Evolutionary conservation across 2,329 filamentous ascomycete genomes (phyloP), one percentile per base, ranked within the genome.

Genomic region (Dothideomycetes sp.): DNA sequence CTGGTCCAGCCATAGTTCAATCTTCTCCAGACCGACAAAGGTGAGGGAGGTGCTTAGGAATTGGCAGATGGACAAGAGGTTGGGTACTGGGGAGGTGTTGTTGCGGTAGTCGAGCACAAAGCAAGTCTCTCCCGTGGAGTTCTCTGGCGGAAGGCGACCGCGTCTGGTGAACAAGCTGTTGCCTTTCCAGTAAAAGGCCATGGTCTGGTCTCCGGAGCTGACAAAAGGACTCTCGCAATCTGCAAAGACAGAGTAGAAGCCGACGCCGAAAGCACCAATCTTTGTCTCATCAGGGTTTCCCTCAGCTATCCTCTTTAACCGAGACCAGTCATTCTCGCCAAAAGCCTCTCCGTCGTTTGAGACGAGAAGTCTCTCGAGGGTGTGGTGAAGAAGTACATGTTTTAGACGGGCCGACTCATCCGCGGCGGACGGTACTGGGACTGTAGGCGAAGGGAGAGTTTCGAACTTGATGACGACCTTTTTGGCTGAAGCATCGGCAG

Each of bases 131-230:
- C 68, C 68, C 40, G 71, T 81, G 12, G 70, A 64, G 53, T 86
- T 72, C 17, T 75, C 75, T 34, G 76, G 69, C 2, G 82, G 78
- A 5, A 95, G 64, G 49, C 79, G 78, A 16, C 91, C 72, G 50
- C 86, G 84, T 52, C 88, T 82, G 17, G 93, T 98, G 58, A 94
- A 96, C 2, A 98, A 72, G 4, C 86, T 85, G 59, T 96, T 96
- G n/a, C 84, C 88, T 60, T 95, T 96, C 93, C 91, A 98, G 66
- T 95, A 98, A 56, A 98, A 98, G 0, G 89, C 89, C 85, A 98
- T 95, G 29, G 87, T 88, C 61, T 94, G 81, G 46, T 73, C 76
- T 1, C 91, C 91, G 1, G 89, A 96, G 49, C 86, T 91, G 48
- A 98, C 84, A 55, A 98, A 96, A 0, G 91, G 91, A 51, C 95